Percentiles rank a stretch among this genome's conserved stretches.
These are phyloP conservation scores for Steccherinum ochraceum DNA, from an alignment of 768 basidiomycete genomes.

Conservation along the genomic window DNA sequence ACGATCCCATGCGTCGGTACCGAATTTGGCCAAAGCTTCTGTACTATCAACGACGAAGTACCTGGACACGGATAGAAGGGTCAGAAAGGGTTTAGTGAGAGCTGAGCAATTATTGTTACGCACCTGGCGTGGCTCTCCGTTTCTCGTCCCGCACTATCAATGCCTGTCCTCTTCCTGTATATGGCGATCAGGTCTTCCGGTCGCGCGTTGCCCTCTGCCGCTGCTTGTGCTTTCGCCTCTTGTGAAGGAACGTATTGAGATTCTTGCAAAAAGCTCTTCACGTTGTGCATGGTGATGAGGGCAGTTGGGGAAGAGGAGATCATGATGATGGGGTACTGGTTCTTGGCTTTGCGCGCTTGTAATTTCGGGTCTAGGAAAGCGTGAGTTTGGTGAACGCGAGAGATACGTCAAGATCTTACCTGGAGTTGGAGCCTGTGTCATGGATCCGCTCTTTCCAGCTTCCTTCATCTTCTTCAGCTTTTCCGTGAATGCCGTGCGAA, in stretches of 20 bases:
- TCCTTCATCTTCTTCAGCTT: constrained; percentile 78
- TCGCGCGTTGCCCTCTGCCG: too few relatives aligned
- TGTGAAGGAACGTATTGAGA: constrained; percentile 70
- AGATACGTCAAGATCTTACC: constrained; percentile 22
- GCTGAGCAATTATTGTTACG: too few relatives aligned
- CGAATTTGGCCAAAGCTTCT: constrained; percentile 89
- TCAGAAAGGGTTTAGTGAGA: too few relatives aligned
- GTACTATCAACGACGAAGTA: constrained; percentile 91
- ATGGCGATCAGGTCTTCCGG: constrained; percentile 86
- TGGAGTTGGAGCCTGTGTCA: constrained; percentile 31
- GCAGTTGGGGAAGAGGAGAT: constrained; percentile 95
- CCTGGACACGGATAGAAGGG: too few relatives aligned
- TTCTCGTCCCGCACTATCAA: constrained; percentile 61
- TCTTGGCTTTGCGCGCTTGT: constrained; percentile 37
- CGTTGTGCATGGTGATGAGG: constrained; percentile 97
- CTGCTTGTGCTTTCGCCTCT: constrained; percentile 62
- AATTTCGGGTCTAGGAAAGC: background rate
- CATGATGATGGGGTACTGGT: constrained; percentile 91
- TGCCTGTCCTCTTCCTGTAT: constrained; percentile 73
- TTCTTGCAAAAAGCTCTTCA: constrained; percentile 90
- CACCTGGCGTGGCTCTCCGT: constrained; percentile 35
- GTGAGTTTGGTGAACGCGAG: background rate
- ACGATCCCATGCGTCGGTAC: constrained; percentile 90
- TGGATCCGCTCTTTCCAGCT: constrained; percentile 43
- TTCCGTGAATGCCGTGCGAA: constrained; percentile 61